Evolutionary conservation across 139 green algal genomes (phyloP).

Genomic region (Desmodesmus armatus): DNA sequence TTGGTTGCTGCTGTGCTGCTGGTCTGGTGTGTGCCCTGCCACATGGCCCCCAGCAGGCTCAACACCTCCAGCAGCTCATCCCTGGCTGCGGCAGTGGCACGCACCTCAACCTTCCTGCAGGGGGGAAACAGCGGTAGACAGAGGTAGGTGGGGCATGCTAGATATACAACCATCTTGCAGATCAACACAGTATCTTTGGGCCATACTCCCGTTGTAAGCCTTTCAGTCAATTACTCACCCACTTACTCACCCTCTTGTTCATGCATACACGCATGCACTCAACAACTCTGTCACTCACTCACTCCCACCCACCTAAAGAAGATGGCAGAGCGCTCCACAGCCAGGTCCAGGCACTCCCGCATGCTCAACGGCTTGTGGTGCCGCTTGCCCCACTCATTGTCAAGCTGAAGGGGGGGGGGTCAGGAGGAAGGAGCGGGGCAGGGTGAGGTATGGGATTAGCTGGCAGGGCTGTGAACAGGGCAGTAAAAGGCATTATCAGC

Average conservation of each 20-base stretch:
- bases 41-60: constrained; percentile 27
- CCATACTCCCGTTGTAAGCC: too few species aligned
- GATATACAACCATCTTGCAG: too few species aligned
- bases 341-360: constrained; percentile 32
- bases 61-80: constrained; percentile 14
- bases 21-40: constrained; percentile 29
- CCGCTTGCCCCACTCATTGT: constrained; percentile 18
- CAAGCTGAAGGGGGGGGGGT: constrained; percentile 40
- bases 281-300: too few species aligned
- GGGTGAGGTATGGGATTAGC: neutral
- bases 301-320: too few species aligned
- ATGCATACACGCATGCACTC: too few species aligned
- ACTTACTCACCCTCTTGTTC: too few species aligned
- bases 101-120: constrained; percentile 45
- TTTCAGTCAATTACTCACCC: too few species aligned
- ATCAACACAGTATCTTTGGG: too few species aligned
- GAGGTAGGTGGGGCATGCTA: too few species aligned
- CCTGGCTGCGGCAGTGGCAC: neutral
- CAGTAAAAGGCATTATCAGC: neutral
- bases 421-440: neutral
- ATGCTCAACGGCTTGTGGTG: constrained; percentile 14
- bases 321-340: constrained; percentile 22
- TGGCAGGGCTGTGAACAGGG: neutral
- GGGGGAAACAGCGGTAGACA: too few species aligned
- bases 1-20: neutral